phyloP scores from a whole-genome alignment of 768 basidiomycete genomes.

The Scleroderma bovista region DNA sequence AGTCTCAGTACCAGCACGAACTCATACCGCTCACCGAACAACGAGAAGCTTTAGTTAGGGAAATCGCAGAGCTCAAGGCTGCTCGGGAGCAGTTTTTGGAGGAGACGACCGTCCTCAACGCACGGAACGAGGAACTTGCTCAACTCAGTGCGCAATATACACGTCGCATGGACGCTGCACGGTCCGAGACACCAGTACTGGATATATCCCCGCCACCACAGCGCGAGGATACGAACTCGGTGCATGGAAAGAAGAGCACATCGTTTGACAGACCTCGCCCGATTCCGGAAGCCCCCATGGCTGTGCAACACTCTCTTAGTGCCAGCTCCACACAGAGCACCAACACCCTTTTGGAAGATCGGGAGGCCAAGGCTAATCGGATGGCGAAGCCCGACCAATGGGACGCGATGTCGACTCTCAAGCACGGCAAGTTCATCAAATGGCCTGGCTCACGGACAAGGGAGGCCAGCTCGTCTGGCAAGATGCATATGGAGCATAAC shows the following conservation, averaged over 20 bases:
- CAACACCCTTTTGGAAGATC: conserved; percentile 21
- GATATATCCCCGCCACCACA: conserved; percentile 2
- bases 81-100: conserved; percentile 84
- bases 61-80: conserved; percentile 82
- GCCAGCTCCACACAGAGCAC: conserved; percentile 15
- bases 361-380: conserved; percentile 22
- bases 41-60: conserved; percentile 70
- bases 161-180: conserved; percentile 60
- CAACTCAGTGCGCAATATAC: conserved; percentile 81
- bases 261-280: conserved; percentile 25
- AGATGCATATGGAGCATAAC: conserved; percentile 56
- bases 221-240: conserved; percentile 5
- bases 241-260: conserved; percentile 21
- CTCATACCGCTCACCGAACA: conserved; percentile 79
- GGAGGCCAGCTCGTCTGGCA: conserved; percentile 36
- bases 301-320: conserved; percentile 11
- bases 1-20: conserved; percentile 82
- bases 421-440: conserved; percentile 56
- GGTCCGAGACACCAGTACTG: conserved; percentile 10
- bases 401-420: conserved; percentile 47
- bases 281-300: conserved; percentile 5
- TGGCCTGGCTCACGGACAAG: conserved; percentile 60
- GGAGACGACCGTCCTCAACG: conserved; percentile 86
- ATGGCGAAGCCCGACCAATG: conserved; percentile 24
- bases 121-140: conserved; percentile 88